Percentiles rank a stretch among this genome's conserved stretches.
Evolutionary conservation across 192 early-diverging fungal genomes (phyloP).

Genomic region (Podila epigama): DNA sequence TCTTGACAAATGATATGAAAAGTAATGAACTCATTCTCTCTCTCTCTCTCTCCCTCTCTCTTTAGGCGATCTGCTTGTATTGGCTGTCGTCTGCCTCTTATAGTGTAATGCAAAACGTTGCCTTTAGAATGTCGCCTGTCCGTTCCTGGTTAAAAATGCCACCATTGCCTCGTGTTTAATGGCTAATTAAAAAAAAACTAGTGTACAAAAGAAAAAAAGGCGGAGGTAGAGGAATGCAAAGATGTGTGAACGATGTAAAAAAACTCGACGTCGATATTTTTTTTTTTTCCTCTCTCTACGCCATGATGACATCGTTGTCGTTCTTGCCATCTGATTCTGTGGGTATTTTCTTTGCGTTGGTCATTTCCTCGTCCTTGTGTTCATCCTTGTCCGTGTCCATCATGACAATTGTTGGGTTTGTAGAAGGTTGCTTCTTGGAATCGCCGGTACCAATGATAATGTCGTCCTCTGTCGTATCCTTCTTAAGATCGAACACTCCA

Average conservation of each 20-base stretch:
- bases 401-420: conserved; percentile 36
- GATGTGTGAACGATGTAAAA: conserved; percentile 1
- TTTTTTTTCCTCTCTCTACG: not conserved
- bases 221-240: no score
- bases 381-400: conserved; percentile 30
- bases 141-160: conserved; percentile 40
- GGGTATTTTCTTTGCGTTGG: not conserved
- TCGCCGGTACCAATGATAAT: conserved; percentile 32
- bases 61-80: conserved; percentile 69
- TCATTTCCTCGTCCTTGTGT: not conserved
- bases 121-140: conserved; percentile 57
- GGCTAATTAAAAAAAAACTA: conserved; percentile 6
- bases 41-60: not conserved
- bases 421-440: not conserved
- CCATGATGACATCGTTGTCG: conserved; percentile 31
- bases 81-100: conserved; percentile 76
- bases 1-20: no score
- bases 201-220: conserved; percentile 2
- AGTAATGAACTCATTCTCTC: no score
- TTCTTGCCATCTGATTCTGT: conserved; percentile 17
- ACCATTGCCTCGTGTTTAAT: conserved; percentile 12
- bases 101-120: conserved; percentile 67
- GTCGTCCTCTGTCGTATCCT: conserved; percentile 40
- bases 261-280: not conserved
- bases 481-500: conserved; percentile 57